Evolutionary conservation across 352 stramenopile species (phyloP), one percentile per base, ranked within the genome.

Genomic region (Phytopythium sindhum): DNA sequence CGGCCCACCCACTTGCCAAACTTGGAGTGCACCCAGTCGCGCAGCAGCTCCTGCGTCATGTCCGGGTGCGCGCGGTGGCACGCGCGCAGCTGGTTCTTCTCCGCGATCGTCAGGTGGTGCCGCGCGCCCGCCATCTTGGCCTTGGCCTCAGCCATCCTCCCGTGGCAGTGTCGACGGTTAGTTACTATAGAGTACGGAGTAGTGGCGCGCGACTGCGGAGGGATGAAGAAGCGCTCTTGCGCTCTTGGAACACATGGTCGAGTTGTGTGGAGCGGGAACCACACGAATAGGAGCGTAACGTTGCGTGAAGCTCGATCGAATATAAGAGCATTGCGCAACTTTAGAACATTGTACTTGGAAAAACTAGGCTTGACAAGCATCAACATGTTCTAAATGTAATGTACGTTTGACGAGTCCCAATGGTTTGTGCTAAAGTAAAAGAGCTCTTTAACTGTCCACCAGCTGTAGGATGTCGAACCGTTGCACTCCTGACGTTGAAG

Each of bases 1-100:
- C 69, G 72, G 11, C 63, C 72, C 9, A 76, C 63, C 72, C 72
- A 79, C 61, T 79, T 72, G 57, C 57, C 66, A n/a, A 76, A 74
- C 15, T 53, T 47, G 21, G 33, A 24, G 44, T 76, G 63, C 2
- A 51, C 66, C 72, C 72, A 79, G 61, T 79, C 72, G 19, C 72
- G 69, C 12, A 79, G 66, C 59, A 76, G 72, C 69, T 76, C 72
- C 57, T 79, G 72, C 11, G 72, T 79, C 57, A 79, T 41, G 1
- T 72, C 69, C 6, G 72, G 68, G 0, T 57, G 68, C 35, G 66
- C 57, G 24, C 60, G 68, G 60, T 72, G 68, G 37, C 63, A 59
- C 8, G 44, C 63, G 19, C 72, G 72, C 48, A 79, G 57, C 39
- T 69, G 67, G 61, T 79, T 79, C 58, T 79, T 79, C 57, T 79